Evolutionary conservation across 768 basidiomycete species (phyloP).

Genomic region (Russula emetica): DNA sequence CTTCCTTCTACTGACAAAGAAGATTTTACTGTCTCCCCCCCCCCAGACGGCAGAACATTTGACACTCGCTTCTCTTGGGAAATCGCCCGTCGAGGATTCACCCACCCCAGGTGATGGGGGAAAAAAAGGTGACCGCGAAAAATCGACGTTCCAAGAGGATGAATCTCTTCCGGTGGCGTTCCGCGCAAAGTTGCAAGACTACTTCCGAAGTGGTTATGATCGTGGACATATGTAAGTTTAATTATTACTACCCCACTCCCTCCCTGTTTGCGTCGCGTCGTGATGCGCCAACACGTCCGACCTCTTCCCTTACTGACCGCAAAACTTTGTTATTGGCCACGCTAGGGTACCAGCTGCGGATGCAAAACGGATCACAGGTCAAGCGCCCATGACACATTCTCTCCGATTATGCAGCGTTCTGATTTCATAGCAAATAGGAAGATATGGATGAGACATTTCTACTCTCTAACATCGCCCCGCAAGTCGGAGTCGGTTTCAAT

Average conservation of each 20-base stretch:
- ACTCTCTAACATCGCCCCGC: slow-evolving; percentile 93
- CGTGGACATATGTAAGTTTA: slow-evolving; percentile 87
- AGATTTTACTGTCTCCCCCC: background rate
- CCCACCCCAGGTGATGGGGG: slow-evolving; percentile 36
- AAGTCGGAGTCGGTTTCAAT: slow-evolving; percentile 97
- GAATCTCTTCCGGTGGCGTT: slow-evolving; percentile 67
- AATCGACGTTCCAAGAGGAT: slow-evolving; percentile 83
- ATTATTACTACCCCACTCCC: background rate
- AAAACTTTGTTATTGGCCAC: background rate
- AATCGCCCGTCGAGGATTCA: slow-evolving; percentile 37
- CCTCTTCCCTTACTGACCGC: background rate
- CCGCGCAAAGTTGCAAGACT: slow-evolving; percentile 81
- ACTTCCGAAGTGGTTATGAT: slow-evolving; percentile 91
- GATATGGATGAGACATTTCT: slow-evolving; percentile 98
- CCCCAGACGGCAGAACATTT: slow-evolving; percentile 91
- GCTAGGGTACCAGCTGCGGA: slow-evolving; percentile 93
- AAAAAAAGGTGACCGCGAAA: slow-evolving; percentile 59
- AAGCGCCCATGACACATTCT: background rate
- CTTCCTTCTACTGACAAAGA: no score
- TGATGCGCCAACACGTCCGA: no score
- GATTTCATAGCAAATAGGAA: slow-evolving; percentile 39
- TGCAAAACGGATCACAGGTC: slow-evolving; percentile 82
- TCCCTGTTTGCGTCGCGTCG: background rate
- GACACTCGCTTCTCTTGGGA: slow-evolving; percentile 68
- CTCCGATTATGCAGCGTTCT: background rate